Base-by-base conservation (phyloP, 148 eudicot genomes). In the Silene conica region DNA sequence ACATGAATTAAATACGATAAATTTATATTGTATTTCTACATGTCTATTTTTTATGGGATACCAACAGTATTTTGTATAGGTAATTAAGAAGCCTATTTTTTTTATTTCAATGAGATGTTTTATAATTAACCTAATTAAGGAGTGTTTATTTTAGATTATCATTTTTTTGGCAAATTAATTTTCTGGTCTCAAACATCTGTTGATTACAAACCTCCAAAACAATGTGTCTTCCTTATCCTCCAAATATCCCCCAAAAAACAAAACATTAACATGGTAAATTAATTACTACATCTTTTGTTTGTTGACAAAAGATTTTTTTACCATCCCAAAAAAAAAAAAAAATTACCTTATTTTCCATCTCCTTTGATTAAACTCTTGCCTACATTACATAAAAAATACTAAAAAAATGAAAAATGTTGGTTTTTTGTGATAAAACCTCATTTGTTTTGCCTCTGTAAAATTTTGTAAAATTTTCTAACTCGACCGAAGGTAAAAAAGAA, bases 61-160 rank as follows among this genome's bases (percentile, higher is more conserved):
- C 6, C 6, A 1, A 1, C 7, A 38, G 8, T 5, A 38, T 38
- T 38, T 5, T 38, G 43, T 38, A 38, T 13, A 11, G 13, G 55
- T 50, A 50, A 12, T 50, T 50, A 50, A 12, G 55, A 13, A 12
- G 16, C 15, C 55, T 50, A 50, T 50, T 50, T 50, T 50, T 50
- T 50, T 50, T 50, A 50, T 50, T 48, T 48, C 15, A 1, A 11
- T 10, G 54, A 50, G 16, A 50, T 12, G 16, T 50, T 22, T 23
- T 6, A 1, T 77, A 63, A 71, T 57, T 55, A 72, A 9, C 66
- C 78, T 80, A 76, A 76, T 76, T 80, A 60, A 68, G 43, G 74
- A 18, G 13, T 76, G 60, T 43, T 25, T 69, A 48, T 76, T 80
- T 67, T 72, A 52, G 65, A 73, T 76, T 58, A 60, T 3, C 58